Conservation (phyloP, 1,139 yeast genomes). For the Pichia sorboxylosa region DNA sequence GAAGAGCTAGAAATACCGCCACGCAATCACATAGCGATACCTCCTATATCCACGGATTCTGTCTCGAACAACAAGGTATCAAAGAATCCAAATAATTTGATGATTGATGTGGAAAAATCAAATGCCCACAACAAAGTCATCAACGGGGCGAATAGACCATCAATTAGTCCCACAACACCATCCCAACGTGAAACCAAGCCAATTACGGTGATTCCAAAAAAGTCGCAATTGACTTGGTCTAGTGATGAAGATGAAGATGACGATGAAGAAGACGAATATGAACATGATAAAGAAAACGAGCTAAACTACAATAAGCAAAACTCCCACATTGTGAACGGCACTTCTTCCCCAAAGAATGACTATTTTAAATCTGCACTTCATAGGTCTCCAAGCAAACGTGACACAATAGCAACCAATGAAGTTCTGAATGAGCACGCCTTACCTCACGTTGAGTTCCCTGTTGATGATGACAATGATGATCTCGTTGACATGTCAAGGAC, state of each 20-base stretch:
- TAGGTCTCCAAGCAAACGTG: slow-evolving; percentile 11
- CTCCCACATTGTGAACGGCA: neutral
- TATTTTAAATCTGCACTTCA: neutral
- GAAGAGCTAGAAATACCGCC: too few species aligned
- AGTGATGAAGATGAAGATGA: slow-evolving; percentile 57
- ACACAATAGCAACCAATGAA: slow-evolving; percentile 11
- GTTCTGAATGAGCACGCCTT: slow-evolving; percentile 11
- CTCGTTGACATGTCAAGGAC: too few species aligned
- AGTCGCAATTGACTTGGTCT: slow-evolving; percentile 73
- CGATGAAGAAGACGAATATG: neutral
- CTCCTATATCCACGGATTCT: neutral
- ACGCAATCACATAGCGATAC: neutral
- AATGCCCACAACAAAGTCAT: slow-evolving; percentile 1
- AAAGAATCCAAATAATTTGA: slow-evolving; percentile 1
- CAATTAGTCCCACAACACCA: slow-evolving; percentile 16
- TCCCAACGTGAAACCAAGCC: slow-evolving; percentile 36
- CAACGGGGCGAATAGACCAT: slow-evolving; percentile 2
- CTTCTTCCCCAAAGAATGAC: neutral
- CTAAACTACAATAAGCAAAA: neutral
- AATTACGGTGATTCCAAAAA: slow-evolving; percentile 61
- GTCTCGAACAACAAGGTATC: neutral
- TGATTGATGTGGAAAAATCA: slow-evolving; percentile 6
- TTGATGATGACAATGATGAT: slow-evolving; percentile 7
- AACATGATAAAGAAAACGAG: neutral
- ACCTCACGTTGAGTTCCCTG: slow-evolving; percentile 10